Conservation (phyloP, 73 alveolate species). For the Stentor roeselii region DNA sequence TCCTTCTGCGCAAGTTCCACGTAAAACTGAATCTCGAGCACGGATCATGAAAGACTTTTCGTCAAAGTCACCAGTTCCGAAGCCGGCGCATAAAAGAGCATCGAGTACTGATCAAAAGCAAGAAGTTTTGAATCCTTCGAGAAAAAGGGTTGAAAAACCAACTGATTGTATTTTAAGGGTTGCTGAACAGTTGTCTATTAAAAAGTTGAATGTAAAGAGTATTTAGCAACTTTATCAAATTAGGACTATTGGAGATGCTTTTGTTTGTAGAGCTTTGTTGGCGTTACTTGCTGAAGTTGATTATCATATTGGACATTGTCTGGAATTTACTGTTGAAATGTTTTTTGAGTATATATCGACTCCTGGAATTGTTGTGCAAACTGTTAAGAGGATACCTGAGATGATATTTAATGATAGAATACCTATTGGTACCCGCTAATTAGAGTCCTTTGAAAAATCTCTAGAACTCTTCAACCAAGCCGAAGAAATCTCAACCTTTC, state of each 20-base stretch:
- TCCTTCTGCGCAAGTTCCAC: no score
- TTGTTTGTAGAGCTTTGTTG: neutral
- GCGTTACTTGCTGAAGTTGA: neutral
- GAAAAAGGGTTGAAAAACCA: neutral
- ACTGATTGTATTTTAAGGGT: neutral
- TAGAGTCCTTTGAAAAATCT: neutral
- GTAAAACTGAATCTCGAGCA: no score
- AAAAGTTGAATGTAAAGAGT: neutral
- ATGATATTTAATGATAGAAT: neutral
- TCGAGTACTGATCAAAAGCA: no score
- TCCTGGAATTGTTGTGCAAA: neutral
- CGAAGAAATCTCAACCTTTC: neutral
- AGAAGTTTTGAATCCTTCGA: constrained; percentile 2
- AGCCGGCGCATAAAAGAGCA: no score
- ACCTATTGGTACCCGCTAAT: neutral
- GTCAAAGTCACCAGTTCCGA: no score
- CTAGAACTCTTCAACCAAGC: neutral
- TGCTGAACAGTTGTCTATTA: neutral
- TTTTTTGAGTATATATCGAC: neutral
- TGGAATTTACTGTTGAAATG: neutral
- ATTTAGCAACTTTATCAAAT: neutral
- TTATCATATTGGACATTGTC: neutral
- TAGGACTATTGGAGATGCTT: neutral
- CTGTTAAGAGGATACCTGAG: neutral
- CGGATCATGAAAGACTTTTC: no score